phyloP scores from a whole-genome alignment of 2,329 filamentous ascomycete species.

The Colletotrichum sp. region DNA sequence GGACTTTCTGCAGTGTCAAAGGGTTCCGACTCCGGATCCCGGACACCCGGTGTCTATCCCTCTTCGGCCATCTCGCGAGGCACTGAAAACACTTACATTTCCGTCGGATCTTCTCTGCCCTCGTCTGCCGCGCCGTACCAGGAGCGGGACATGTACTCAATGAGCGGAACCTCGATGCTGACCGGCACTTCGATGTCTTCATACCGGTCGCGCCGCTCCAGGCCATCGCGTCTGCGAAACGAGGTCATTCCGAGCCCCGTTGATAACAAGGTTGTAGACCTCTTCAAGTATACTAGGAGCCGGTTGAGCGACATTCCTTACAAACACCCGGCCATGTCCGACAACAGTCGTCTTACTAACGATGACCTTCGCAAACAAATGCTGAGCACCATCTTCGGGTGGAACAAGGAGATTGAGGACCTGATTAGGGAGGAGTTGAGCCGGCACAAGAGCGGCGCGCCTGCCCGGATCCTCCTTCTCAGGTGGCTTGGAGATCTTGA shows the following conservation, averaged over 20 bases:
- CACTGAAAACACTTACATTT: slow-evolving; percentile 71
- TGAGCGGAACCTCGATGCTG: slow-evolving; percentile 52
- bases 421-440: slow-evolving; percentile 85
- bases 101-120: slow-evolving; percentile 63
- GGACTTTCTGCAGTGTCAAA: slow-evolving; percentile 63
- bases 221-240: slow-evolving; percentile 76
- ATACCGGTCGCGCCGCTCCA: slow-evolving; percentile 46
- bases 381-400: slow-evolving; percentile 93
- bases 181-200: slow-evolving; percentile 48
- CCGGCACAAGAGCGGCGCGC: slow-evolving; percentile 74
- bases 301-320: slow-evolving; percentile 85
- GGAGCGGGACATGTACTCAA: slow-evolving; percentile 61
- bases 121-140: slow-evolving; percentile 36
- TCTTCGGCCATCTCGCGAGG: slow-evolving; percentile 58
- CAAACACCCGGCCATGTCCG: slow-evolving; percentile 65
- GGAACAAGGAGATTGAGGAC: slow-evolving; percentile 83
- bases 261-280: slow-evolving; percentile 72
- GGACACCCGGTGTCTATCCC: slow-evolving; percentile 53
- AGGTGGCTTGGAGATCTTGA: slow-evolving; percentile 93
- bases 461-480: slow-evolving; percentile 80
- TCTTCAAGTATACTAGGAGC: slow-evolving; percentile 86
- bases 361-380: slow-evolving; percentile 89
- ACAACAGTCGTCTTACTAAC: slow-evolving; percentile 67
- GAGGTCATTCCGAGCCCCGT: slow-evolving; percentile 82
- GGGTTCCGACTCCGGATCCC: slow-evolving; percentile 58